Evolutionary conservation across 805 yeast species (phyloP).

Genomic region (Cyberlindnera meyerae): DNA sequence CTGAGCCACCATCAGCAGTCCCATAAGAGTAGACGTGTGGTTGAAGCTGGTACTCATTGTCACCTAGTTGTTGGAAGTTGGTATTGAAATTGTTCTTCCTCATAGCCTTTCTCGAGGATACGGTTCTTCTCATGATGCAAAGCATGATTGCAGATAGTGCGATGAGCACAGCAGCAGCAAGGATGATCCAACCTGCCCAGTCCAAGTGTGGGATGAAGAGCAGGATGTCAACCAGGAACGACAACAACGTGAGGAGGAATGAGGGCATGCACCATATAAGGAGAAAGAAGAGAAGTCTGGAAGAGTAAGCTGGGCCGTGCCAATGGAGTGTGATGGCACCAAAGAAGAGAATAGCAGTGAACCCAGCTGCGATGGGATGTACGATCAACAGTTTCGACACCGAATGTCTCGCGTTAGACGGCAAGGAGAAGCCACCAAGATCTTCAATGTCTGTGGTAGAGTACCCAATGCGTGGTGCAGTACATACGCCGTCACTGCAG

Average conservation of each 20-base stretch:
- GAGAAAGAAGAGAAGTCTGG: slow-evolving; percentile 44
- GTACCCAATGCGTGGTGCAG: slow-evolving; percentile 41
- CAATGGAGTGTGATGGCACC: slow-evolving; percentile 37
- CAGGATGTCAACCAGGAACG: slow-evolving; percentile 77
- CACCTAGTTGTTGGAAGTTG: too few species aligned
- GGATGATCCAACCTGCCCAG: slow-evolving; percentile 83
- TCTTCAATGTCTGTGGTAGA: slow-evolving; percentile 28
- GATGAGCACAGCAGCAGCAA: slow-evolving; percentile 61
- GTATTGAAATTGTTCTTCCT: slow-evolving; percentile 10
- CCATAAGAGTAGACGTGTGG: slow-evolving; percentile 26
- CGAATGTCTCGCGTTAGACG: slow-evolving; percentile 53
- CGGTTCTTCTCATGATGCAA: slow-evolving; percentile 69
- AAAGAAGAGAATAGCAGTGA: slow-evolving; percentile 43
- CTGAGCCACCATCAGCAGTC: slow-evolving; percentile 24
- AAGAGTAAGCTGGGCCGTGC: slow-evolving; percentile 30
- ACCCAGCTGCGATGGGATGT: slow-evolving; percentile 59
- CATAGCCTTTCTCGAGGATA: slow-evolving; percentile 31
- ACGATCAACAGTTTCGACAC: slow-evolving; percentile 59
- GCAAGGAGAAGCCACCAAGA: slow-evolving; percentile 41
- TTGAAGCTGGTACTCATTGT: slow-evolving; percentile 22
- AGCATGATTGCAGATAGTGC: slow-evolving; percentile 60
- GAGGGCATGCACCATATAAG: slow-evolving; percentile 61
- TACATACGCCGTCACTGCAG: slow-evolving; percentile 41
- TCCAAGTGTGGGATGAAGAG: slow-evolving; percentile 70
- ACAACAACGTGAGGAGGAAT: slow-evolving; percentile 63